Evolutionary conservation across 2,329 filamentous ascomycete genomes (phyloP).

Genomic region (Epichloe sp.): DNA sequence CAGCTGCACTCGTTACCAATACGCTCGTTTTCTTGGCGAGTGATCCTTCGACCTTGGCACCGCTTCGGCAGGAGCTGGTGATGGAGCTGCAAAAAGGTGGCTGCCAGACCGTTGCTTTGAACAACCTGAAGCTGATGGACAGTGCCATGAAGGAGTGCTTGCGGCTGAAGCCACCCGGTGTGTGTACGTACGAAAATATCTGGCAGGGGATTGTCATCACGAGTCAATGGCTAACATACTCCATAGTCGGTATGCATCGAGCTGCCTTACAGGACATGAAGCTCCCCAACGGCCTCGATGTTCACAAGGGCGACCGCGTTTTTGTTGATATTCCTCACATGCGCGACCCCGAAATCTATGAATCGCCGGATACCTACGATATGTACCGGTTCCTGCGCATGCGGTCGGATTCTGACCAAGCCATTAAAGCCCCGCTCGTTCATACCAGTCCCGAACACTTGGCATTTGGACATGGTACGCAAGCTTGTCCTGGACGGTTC

Average conservation of each 20-base stretch:
- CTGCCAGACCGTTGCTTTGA: slow-evolving; percentile 5
- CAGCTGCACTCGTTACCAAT: slow-evolving; percentile 6
- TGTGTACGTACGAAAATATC: slow-evolving; percentile 3
- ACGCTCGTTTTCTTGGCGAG: slow-evolving; percentile 5
- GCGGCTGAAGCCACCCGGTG: slow-evolving; percentile 6
- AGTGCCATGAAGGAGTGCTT: slow-evolving; percentile 7
- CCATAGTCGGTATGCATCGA: slow-evolving; percentile 7
- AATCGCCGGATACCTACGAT: slow-evolving; percentile 5
- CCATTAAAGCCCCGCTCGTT: slow-evolving; percentile 5
- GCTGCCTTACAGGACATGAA: slow-evolving; percentile 5
- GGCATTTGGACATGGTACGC: slow-evolving; percentile 6
- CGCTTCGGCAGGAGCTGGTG: slow-evolving; percentile 4
- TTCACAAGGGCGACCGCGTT: slow-evolving; percentile 6
- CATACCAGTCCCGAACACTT: slow-evolving; percentile 6
- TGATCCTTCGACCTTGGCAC: slow-evolving; percentile 1
- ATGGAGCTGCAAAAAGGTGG: slow-evolving; percentile 2
- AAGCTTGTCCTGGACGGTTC: slow-evolving; percentile 7
- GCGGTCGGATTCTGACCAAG: slow-evolving; percentile 2
- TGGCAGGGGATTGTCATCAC: neutral
- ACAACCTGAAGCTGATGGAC: slow-evolving; percentile 7
- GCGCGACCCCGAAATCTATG: slow-evolving; percentile 4
- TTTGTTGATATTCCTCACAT: slow-evolving; percentile 7
- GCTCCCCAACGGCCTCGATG: slow-evolving; percentile 2
- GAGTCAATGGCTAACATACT: neutral
- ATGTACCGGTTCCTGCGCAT: slow-evolving; percentile 7